Percentiles rank a stretch among this genome's conserved stretches.
phyloP scores from a whole-genome alignment of 306 rosid species.

The Nissolia schottii region DNA sequence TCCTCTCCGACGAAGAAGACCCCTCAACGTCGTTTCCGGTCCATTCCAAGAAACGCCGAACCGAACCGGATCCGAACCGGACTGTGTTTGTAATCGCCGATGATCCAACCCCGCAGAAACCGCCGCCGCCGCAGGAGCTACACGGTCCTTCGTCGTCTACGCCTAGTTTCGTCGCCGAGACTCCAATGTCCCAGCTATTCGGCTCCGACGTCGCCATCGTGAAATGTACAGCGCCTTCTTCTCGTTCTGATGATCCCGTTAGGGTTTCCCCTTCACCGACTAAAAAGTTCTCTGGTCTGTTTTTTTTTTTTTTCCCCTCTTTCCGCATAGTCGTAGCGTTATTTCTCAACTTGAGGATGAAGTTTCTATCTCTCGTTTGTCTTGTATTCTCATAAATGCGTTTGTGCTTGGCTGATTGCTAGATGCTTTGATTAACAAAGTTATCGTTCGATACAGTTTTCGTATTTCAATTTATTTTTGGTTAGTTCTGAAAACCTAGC shows the following conservation, averaged over 20 bases:
- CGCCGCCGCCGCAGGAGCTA: not conserved
- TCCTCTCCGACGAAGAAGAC: slow-evolving; percentile 87
- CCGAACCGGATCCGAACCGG: slow-evolving; percentile 33
- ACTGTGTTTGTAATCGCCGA: slow-evolving; percentile 63
- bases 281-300: slow-evolving; percentile 39
- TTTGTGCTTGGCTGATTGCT: not conserved
- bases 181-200: slow-evolving; percentile 47
- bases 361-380: not conserved
- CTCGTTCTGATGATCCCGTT: slow-evolving; percentile 4
- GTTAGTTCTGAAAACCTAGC: not conserved
- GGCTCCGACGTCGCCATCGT: slow-evolving; percentile 52
- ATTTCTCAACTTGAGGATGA: not conserved
- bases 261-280: slow-evolving; percentile 42
- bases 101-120: slow-evolving; percentile 72
- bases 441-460: not conserved
- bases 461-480: not conserved
- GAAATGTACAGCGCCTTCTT: slow-evolving; percentile 46
- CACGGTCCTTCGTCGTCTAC: slow-evolving; percentile 17
- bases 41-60: slow-evolving; percentile 59
- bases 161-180: slow-evolving; percentile 61
- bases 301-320: not conserved
- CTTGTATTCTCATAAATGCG: too few species aligned
- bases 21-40: slow-evolving; percentile 40
- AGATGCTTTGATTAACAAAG: not conserved
- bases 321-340: not conserved